A percentile compares a stretch with the other conserved stretches of the same genome.
Conservation (phyloP, 2,329 filamentous ascomycete species). For the Hirsutella rhossiliensis region DNA sequence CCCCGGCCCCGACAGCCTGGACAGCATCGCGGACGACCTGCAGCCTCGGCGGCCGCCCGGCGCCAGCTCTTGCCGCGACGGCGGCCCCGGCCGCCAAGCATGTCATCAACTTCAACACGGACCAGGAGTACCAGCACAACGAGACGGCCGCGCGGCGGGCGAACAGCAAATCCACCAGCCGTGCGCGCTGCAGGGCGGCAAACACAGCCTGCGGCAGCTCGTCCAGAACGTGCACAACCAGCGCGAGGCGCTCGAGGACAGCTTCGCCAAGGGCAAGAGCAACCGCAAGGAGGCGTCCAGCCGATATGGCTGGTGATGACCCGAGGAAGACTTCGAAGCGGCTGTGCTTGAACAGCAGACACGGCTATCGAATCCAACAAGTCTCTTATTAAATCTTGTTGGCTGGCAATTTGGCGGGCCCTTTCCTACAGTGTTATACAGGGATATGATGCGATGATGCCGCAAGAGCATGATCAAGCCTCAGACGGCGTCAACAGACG, state of each 20-base stretch:
- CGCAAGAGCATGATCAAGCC: neutral
- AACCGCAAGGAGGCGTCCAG: slow-evolving; percentile 74
- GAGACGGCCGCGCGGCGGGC: slow-evolving; percentile 56
- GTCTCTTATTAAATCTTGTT: neutral
- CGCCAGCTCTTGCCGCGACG: slow-evolving; percentile 73
- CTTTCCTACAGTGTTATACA: neutral
- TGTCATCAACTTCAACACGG: slow-evolving; percentile 80
- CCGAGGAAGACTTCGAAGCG: neutral
- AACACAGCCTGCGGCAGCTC: slow-evolving; percentile 80
- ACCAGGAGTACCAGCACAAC: slow-evolving; percentile 76
- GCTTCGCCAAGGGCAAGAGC: slow-evolving; percentile 68
- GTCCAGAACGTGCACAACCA: slow-evolving; percentile 74
- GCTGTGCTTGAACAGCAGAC: neutral
- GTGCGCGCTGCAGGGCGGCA: slow-evolving; percentile 67
- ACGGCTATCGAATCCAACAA: too few relatives aligned
- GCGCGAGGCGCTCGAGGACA: slow-evolving; percentile 80
- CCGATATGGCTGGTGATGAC: slow-evolving; percentile 62
- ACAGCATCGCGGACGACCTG: slow-evolving; percentile 61
- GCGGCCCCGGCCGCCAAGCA: slow-evolving; percentile 32
- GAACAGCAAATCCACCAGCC: slow-evolving; percentile 68
- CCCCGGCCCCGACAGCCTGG: slow-evolving; percentile 42
- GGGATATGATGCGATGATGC: neutral
- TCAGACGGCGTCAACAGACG: too few relatives aligned
- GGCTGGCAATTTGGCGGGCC: neutral
- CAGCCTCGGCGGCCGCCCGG: slow-evolving; percentile 61